phyloP scores from a whole-genome alignment of 106 monocot genomes.

The Cymbidium sinense region DNA sequence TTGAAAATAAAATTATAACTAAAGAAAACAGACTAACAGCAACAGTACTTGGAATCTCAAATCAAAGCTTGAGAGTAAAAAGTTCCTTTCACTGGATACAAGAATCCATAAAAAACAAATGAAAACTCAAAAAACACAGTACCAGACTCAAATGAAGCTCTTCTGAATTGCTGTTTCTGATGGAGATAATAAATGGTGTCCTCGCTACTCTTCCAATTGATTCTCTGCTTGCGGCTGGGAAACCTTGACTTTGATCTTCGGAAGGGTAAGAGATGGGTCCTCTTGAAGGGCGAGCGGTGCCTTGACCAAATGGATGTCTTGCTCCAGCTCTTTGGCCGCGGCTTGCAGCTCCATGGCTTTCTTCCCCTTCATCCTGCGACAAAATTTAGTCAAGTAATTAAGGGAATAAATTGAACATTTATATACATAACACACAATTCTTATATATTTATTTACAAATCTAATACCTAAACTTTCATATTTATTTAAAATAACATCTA shows the following conservation, averaged over 20 bases:
- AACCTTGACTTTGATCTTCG: constrained; percentile 63
- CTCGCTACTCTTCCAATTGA: constrained; percentile 47
- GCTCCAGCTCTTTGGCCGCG: constrained; percentile 46
- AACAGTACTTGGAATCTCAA: no score
- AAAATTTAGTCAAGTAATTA: neutral
- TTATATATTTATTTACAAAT: no score
- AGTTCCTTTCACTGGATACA: neutral
- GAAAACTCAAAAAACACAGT: neutral
- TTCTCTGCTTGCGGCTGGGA: constrained; percentile 30
- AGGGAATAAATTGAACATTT: no score
- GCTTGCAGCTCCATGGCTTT: constrained; percentile 29
- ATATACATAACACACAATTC: no score
- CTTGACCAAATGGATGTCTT: constrained; percentile 55
- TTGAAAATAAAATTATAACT: no score
- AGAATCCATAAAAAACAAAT: neutral
- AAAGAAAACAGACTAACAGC: no score
- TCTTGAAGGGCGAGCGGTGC: constrained; percentile 31
- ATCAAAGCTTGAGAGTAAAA: no score
- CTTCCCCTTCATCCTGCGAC: constrained; percentile 49
- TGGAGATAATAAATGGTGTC: neutral
- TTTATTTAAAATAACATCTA: no score
- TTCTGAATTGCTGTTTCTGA: neutral
- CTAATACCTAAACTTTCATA: no score
- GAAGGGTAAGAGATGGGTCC: constrained; percentile 31
- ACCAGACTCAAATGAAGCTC: neutral